Conservation (phyloP, 106 monocot genomes). For the Phalaenopsis equestris region DNA sequence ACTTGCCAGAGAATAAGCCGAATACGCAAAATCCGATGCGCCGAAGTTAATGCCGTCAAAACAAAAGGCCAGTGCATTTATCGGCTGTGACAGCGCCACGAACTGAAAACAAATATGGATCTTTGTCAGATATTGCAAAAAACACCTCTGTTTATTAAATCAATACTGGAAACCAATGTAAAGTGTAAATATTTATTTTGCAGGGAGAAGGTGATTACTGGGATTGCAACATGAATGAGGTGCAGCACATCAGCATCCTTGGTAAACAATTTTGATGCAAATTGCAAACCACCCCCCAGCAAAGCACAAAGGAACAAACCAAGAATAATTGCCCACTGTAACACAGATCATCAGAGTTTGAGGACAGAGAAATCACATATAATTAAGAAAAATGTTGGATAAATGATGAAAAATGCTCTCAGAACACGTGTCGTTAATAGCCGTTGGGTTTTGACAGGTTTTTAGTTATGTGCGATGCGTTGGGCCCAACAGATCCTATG, state of each 20-base stretch:
- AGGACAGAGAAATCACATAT: background rate
- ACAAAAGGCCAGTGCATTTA: conserved; percentile 85
- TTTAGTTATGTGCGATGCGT: background rate
- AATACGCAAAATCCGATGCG: conserved; percentile 87
- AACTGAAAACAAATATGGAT: conserved; percentile 35
- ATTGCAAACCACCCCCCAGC: conserved; percentile 58
- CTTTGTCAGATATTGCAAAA: background rate
- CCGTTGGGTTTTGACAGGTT: too few species aligned
- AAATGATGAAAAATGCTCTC: background rate
- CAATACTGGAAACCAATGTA: background rate
- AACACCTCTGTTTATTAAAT: background rate
- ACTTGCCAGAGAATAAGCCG: conserved; percentile 93
- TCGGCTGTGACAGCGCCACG: conserved; percentile 78
- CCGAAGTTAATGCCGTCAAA: conserved; percentile 97
- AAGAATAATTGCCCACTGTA: conserved; percentile 40
- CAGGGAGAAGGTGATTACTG: conserved; percentile 33
- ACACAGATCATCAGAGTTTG: background rate
- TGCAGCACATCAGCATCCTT: conserved; percentile 60
- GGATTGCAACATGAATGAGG: conserved; percentile 61
- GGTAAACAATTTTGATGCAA: conserved; percentile 62
- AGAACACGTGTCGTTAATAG: too few species aligned
- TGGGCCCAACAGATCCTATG: background rate
- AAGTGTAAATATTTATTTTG: background rate
- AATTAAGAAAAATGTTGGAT: background rate
- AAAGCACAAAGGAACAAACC: conserved; percentile 38